Evolutionary conservation across 1,284 basidiomycete genomes (phyloP), one percentile per base, ranked within the genome.

Genomic region (Ustilago bromivora): DNA sequence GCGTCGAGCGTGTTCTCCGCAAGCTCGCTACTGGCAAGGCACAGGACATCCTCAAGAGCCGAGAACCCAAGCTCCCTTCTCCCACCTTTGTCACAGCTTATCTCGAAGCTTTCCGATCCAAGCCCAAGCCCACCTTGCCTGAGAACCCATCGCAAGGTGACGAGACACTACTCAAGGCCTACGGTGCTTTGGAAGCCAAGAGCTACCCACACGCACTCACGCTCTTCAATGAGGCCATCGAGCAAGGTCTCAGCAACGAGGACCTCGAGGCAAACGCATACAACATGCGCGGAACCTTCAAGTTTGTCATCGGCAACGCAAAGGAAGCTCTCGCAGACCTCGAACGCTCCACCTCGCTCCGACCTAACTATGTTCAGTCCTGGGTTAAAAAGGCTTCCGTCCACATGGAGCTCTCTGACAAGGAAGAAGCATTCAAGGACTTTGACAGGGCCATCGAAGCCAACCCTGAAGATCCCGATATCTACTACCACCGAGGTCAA

Each of bases 401-500:
- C 53, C 90, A 97, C 87, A 98, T 99, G 96, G 97, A 99, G 87
- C 92, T 97, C 78, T 78, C 80, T 52, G 82, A 84, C 61, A 76
- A 79, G 67, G 88, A 90, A 32, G 91, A 91, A 75, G 93, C 96
- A 2, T 95, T 98, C 87, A 90, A 92, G 76, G 94, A 94, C 87
- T 98, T 98, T 86, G 94, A 96, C 66, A 89, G 92, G 71, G 97
- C 97, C 1, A 92, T 96, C 83, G 89, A 90, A 85, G 90, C 93
- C 79, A 92, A 98, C 84, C 87, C 92, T 6, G 88, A 92, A 59
- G 95, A 99, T 87, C 92, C 96, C 0, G 97, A 99, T 87, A 95
- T 98, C 73, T 99, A 95, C 89, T 99, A 99, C 88, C 97, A 99
- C 88, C 94, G 96, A 79, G 97, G 96, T 41, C 97, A 99, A 89